A percentile compares a stretch with the other conserved stretches of the same genome.
Evolutionary conservation across 2,329 filamentous ascomycete genomes (phyloP).

Genomic region (Bisporella sp.): DNA sequence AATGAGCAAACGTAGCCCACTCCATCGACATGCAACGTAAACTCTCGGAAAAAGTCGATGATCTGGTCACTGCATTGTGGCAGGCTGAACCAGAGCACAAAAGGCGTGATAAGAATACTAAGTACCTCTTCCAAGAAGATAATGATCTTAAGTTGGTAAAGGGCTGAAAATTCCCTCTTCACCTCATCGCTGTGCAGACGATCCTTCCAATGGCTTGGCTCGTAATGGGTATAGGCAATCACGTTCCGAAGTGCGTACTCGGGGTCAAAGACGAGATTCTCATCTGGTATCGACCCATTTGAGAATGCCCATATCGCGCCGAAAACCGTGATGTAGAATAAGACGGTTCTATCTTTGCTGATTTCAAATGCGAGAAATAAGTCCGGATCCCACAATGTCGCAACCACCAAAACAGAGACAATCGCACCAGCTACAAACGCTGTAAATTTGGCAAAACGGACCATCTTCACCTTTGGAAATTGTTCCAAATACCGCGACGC

Average conservation of each 20-base stretch:
- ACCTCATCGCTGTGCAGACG: conserved; percentile 92
- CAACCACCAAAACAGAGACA: conserved; percentile 75
- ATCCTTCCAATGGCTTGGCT: conserved; percentile 81
- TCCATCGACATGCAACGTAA: conserved; percentile 93
- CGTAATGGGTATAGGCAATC: conserved; percentile 87
- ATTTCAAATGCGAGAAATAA: conserved; percentile 89
- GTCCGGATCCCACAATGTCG: conserved; percentile 84
- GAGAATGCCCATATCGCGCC: conserved; percentile 78
- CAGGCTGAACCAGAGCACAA: conserved; percentile 80
- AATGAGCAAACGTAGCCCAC: conserved; percentile 96
- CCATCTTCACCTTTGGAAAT: conserved; percentile 91
- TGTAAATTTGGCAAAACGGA: conserved; percentile 76
- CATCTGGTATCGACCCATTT: conserved; percentile 77
- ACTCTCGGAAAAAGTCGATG: conserved; percentile 96
- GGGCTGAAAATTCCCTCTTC: conserved; percentile 77
- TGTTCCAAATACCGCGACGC: conserved; percentile 90
- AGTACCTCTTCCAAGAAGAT: conserved; percentile 91
- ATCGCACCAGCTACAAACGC: conserved; percentile 84
- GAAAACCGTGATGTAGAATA: conserved; percentile 85
- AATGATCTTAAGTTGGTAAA: conserved; percentile 88
- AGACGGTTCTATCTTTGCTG: conserved; percentile 75
- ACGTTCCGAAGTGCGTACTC: conserved; percentile 84
- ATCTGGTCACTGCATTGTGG: conserved; percentile 87
- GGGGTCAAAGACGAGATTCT: conserved; percentile 84
- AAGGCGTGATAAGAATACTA: conserved; percentile 85